Evolutionary conservation across 176 grass and related monocot genomes (phyloP).

Genomic region (Aegilops bicornis): DNA sequence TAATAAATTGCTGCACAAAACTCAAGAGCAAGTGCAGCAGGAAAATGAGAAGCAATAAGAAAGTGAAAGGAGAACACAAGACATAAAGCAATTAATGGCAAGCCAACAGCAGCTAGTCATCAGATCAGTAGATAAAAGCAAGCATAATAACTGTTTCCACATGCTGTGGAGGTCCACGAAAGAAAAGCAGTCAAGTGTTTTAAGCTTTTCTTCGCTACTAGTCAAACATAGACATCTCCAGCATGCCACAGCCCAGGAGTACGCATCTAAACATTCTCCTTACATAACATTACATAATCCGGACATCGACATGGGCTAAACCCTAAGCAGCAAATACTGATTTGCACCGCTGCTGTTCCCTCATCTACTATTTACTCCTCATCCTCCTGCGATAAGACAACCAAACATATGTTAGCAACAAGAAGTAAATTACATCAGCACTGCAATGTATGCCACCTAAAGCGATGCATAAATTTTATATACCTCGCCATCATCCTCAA

Average conservation of each 20-base stretch:
- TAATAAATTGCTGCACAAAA: background rate
- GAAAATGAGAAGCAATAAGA: background rate
- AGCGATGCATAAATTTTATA: background rate
- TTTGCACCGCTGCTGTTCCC: constrained; percentile 29
- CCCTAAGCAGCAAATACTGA: constrained; percentile 37
- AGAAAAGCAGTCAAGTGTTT: constrained; percentile 29
- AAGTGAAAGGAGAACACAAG: background rate
- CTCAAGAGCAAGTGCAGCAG: background rate
- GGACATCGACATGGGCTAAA: constrained; percentile 35
- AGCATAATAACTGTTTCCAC: constrained; percentile 32
- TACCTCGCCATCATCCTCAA: constrained; percentile 76
- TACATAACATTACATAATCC: constrained; percentile 31
- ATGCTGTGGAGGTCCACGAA: background rate
- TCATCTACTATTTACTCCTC: constrained; percentile 64
- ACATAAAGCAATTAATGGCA: background rate
- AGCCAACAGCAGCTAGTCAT: constrained; percentile 19
- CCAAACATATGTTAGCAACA: constrained; percentile 33
- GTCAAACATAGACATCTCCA: constrained; percentile 25
- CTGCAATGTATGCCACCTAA: background rate
- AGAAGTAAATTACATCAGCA: background rate
- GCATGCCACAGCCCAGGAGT: constrained; percentile 24
- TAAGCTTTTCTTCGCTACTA: constrained; percentile 12
- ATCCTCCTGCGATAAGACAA: constrained; percentile 49
- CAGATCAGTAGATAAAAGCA: constrained; percentile 14
- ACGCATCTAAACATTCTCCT: constrained; percentile 35